Base-by-base conservation (phyloP, 2,329 filamentous ascomycete species). In the Orbilia quercus region DNA sequence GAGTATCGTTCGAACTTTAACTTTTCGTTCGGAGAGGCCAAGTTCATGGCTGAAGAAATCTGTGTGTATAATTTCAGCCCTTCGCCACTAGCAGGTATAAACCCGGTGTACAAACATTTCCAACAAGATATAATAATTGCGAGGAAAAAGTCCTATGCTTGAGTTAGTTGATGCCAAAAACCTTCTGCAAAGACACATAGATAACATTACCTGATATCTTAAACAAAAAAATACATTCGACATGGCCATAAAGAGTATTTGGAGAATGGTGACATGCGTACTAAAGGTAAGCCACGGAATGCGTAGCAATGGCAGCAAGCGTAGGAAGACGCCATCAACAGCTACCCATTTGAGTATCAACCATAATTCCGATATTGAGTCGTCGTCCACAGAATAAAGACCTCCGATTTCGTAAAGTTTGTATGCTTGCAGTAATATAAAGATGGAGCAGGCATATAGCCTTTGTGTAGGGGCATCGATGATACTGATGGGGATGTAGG, bases 261-360 rank as follows among this genome's bases (percentile, higher is more conserved):
- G 67, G 50, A 95, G 96, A 20, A 93, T 82, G 31, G 86, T 83
- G 44, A 90, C 85, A 60, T 91, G 90, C 0, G 88, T 88, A 36
- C 87, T 85, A 78, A 91, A 90, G 45, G 91, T 75, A 69, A 99
- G 84, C 96, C 95, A 99, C 69, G 95, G 95, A 85, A 99, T 96
- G 80, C 91, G 88, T 77, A 99, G 81, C 76, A 90, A 87, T 16
- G 96, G 94, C 60, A 99, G 82, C 6, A 91, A 91, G 80, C 96
- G 96, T 75, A 98, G 84, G 80, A 93, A 97, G 22, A 90, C 81
- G 73, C 91, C 90, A 82, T 99, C 95, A 75, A 99, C 87, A 67
- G 88, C 84, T 75, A 91, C 86, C 95, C 95, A 99, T 85, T 98
- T 99, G 79, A 96, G 83, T 79, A 97, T 97, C 53, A 94, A 85